phyloP scores from a whole-genome alignment of 345 rosid species.

The Citrus inodora region DNA sequence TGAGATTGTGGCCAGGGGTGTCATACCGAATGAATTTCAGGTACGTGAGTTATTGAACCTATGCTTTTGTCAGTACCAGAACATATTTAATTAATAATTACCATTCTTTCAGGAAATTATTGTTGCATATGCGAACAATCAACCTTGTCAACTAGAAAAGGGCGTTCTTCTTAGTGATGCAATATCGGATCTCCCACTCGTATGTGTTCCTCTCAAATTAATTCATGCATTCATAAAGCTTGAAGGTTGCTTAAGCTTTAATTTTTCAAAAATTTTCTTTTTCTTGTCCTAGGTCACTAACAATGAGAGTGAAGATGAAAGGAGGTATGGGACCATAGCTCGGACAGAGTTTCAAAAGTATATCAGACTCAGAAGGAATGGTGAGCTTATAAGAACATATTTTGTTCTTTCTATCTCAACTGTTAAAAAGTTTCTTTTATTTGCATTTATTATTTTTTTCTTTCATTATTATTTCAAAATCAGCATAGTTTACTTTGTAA shows the following conservation, averaged over 20 bases:
- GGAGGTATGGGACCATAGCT: slow-evolving; percentile 15
- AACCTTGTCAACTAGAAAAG: slow-evolving; percentile 20
- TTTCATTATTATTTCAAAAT: too few relatives aligned
- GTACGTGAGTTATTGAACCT: slow-evolving; percentile 13
- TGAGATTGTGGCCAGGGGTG: slow-evolving; percentile 23
- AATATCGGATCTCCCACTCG: slow-evolving; percentile 42
- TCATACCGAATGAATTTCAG: slow-evolving; percentile 36
- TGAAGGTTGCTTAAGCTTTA: not conserved
- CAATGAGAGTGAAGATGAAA: slow-evolving; percentile 23
- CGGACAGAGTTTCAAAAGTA: slow-evolving; percentile 27
- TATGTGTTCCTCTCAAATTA: slow-evolving; percentile 1
- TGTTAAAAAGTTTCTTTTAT: too few relatives aligned
- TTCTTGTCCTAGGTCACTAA: slow-evolving; percentile 22
- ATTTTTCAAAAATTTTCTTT: not conserved
- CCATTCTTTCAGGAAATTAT: slow-evolving; percentile 24
- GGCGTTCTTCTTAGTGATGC: slow-evolving; percentile 39
- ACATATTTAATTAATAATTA: not conserved
- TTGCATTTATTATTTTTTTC: too few relatives aligned
- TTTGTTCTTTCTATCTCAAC: not conserved
- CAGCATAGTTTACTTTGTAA: too few relatives aligned
- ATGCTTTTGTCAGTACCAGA: not conserved
- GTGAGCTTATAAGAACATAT: slow-evolving; percentile 7
- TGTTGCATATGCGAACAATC: slow-evolving; percentile 23
- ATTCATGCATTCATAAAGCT: not conserved
- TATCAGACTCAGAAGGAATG: slow-evolving; percentile 22